These are phyloP conservation scores for Xylaria sp. DNA, from an alignment of 2,329 filamentous ascomycete species.

Conservation along the genomic window DNA sequence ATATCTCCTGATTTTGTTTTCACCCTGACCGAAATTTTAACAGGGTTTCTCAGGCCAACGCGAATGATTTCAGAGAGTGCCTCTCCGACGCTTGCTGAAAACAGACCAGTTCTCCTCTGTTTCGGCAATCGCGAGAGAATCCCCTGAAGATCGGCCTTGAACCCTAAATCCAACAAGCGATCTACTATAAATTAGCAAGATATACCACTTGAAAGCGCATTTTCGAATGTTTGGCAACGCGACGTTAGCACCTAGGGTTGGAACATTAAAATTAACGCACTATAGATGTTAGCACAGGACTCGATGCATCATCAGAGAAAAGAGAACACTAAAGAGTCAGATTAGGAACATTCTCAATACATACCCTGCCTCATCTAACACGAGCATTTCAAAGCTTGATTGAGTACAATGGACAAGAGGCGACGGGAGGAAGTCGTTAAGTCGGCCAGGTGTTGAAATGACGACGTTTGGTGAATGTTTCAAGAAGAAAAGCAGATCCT, in stretches of 20 bases:
- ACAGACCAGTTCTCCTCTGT: slow-evolving; percentile 90
- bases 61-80: slow-evolving; percentile 93
- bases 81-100: slow-evolving; percentile 95
- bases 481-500: slow-evolving; percentile 88
- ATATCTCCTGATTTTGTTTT: slow-evolving; percentile 76
- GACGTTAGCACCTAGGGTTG: not conserved
- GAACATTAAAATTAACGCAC: slow-evolving; percentile 23
- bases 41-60: slow-evolving; percentile 87
- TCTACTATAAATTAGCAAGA: slow-evolving; percentile 58
- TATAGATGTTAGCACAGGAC: slow-evolving; percentile 22
- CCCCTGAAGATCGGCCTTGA: slow-evolving; percentile 88
- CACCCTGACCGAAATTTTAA: slow-evolving; percentile 94
- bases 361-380: slow-evolving; percentile 83
- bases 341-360: slow-evolving; percentile 9
- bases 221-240: not conserved
- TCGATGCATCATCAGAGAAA: not conserved
- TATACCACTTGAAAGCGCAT: not conserved
- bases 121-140: slow-evolving; percentile 89
- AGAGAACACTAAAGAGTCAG: not conserved
- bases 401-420: slow-evolving; percentile 88
- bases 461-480: slow-evolving; percentile 87
- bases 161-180: slow-evolving; percentile 89
- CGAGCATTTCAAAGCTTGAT: slow-evolving; percentile 89
- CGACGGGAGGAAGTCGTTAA: slow-evolving; percentile 87
- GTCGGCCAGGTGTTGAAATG: slow-evolving; percentile 88